Conservation (phyloP, 495 filamentous ascomycete species). For the Barbatosphaeria neglecta region DNA sequence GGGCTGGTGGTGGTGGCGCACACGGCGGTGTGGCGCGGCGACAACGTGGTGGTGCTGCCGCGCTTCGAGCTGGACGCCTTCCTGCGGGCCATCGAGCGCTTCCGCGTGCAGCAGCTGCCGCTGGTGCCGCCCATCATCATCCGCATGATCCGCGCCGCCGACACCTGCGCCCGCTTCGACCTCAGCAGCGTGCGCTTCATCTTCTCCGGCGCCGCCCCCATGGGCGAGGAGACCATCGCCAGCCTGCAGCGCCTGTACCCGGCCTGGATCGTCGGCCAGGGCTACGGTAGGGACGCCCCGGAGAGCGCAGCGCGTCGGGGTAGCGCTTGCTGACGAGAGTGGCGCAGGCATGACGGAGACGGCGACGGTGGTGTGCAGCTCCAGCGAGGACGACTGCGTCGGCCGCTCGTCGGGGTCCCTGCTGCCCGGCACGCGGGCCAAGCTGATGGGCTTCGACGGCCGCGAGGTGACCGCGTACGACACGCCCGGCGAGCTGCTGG, state of each 20-base stretch:
- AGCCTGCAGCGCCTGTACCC: constrained; percentile 57
- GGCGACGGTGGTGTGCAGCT: constrained; percentile 58
- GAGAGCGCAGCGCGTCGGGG: too few species aligned
- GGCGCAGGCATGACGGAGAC: constrained; percentile 67
- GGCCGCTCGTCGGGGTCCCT: constrained; percentile 66
- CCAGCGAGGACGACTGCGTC: constrained; percentile 53
- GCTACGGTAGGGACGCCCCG: constrained; percentile 50
- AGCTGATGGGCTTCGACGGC: constrained; percentile 62
- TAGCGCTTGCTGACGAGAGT: neutral
- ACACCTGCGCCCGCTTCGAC: constrained; percentile 57
- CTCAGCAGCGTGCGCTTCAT: constrained; percentile 54
- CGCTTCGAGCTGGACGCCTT: constrained; percentile 65
- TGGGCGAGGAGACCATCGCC: constrained; percentile 66
- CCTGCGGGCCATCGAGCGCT: constrained; percentile 56
- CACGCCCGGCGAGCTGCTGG: constrained; percentile 67
- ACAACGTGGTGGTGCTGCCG: constrained; percentile 68
- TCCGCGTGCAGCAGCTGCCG: constrained; percentile 58
- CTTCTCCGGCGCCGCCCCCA: constrained; percentile 75
- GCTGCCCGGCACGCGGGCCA: constrained; percentile 52
- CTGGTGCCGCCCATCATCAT: constrained; percentile 86
- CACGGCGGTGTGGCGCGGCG: constrained; percentile 57
- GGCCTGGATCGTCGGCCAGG: constrained; percentile 57
- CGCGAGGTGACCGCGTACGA: constrained; percentile 65
- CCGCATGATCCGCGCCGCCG: constrained; percentile 56
- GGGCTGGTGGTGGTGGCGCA: constrained; percentile 68